These are phyloP conservation scores for Pachyrhizus erosus DNA, from an alignment of 306 rosid species.

Conservation along the genomic window DNA sequence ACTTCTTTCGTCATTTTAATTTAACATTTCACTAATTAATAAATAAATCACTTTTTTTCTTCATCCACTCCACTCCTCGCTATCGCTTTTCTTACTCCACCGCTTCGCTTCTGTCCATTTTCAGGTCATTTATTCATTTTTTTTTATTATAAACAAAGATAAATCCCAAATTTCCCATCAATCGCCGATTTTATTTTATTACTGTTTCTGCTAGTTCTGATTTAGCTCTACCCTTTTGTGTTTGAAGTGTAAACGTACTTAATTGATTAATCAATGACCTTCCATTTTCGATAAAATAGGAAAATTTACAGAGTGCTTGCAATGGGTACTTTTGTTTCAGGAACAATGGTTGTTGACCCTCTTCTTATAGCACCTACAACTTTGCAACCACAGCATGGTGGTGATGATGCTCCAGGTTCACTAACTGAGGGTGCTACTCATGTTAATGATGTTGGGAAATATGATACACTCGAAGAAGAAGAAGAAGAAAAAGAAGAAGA, in stretches of 20 bases:
- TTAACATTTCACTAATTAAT: not conserved
- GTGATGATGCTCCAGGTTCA: conserved; percentile 43
- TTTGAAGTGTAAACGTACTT: not conserved
- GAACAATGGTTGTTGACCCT: conserved; percentile 53
- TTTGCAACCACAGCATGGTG: conserved; percentile 42
- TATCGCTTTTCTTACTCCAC: not conserved
- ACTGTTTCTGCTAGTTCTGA: too few relatives aligned
- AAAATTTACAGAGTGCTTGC: not conserved
- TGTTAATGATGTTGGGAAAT: conserved; percentile 45
- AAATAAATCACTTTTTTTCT: not conserved
- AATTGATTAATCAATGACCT: not conserved
- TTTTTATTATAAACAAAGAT: not conserved
- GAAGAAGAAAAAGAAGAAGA: conserved; percentile 52
- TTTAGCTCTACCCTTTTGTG: not conserved
- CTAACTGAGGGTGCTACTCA: conserved; percentile 41
- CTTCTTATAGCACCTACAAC: conserved; percentile 22
- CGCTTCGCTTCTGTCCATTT: not conserved
- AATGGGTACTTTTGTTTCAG: conserved; percentile 11
- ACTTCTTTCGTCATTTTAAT: not conserved
- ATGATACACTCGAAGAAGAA: not conserved
- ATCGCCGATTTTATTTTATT: too few relatives aligned
- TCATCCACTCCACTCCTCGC: not conserved
- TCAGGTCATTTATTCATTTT: not conserved
- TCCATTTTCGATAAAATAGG: not conserved
- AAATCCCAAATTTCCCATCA: not conserved